Conservation (phyloP, 495 filamentous ascomycete genomes). For the Lophium mytilinum region DNA sequence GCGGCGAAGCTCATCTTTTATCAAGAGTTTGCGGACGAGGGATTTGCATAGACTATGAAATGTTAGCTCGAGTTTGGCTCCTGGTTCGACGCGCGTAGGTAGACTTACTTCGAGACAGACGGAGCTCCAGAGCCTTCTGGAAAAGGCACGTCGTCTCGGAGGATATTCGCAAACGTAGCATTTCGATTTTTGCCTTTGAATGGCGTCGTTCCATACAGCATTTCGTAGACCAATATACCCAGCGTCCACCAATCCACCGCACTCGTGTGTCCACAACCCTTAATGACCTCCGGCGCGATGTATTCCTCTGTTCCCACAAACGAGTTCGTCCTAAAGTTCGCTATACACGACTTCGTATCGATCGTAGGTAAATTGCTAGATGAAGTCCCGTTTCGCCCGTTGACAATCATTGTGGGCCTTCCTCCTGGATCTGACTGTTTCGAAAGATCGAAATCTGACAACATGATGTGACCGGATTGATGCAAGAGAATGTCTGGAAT, state of each 20-base stretch:
- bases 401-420: slow-evolving; percentile 90
- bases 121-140: slow-evolving; percentile 79
- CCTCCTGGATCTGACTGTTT: slow-evolving; percentile 96
- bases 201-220: slow-evolving; percentile 97
- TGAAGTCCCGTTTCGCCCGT: slow-evolving; percentile 69
- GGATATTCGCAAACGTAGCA: slow-evolving; percentile 94
- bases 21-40: slow-evolving; percentile 89
- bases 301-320: slow-evolving; percentile 99
- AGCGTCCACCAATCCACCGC: slow-evolving; percentile 99
- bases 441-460: slow-evolving; percentile 96
- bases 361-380: slow-evolving; percentile 81
- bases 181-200: slow-evolving; percentile 99
- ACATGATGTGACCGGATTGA: slow-evolving; percentile 98
- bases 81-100: not conserved
- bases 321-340: slow-evolving; percentile 95
- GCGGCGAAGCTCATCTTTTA: slow-evolving; percentile 94
- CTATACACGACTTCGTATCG: slow-evolving; percentile 96
- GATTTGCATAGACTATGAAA: slow-evolving; percentile 78
- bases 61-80: slow-evolving; percentile 19
- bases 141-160: slow-evolving; percentile 90
- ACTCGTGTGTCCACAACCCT: slow-evolving; percentile 95
- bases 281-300: slow-evolving; percentile 97
- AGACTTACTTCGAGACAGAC: slow-evolving; percentile 78
- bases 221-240: slow-evolving; percentile 94
- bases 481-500: slow-evolving; percentile 84